Evolutionary conservation across 352 stramenopile genomes (phyloP).

Genomic region (Phytophthora europaea): DNA sequence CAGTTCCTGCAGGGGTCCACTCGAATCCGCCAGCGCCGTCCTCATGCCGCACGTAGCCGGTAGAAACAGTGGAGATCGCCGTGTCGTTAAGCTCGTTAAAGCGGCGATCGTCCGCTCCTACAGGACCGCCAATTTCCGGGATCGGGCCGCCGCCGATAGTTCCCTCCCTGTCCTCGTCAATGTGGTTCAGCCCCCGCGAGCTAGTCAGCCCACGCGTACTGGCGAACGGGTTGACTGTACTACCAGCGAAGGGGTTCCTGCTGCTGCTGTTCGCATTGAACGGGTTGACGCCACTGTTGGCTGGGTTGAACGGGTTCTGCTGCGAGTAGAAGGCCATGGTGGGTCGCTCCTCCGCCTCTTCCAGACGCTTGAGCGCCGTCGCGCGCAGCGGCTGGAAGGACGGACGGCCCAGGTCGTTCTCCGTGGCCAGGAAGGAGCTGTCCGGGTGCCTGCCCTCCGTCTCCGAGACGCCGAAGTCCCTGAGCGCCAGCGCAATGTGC

Average conservation of each 20-base stretch:
- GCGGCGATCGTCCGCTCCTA: constrained; percentile 34
- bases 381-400: constrained; percentile 81
- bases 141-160: constrained; percentile 26
- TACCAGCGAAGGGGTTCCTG: constrained; percentile 25
- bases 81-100: constrained; percentile 71
- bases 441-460: constrained; percentile 38
- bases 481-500: constrained; percentile 78
- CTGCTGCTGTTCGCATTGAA: constrained; percentile 26
- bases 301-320: constrained; percentile 72
- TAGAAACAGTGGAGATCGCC: constrained; percentile 79
- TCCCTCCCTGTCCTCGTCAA: constrained; percentile 64
- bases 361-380: constrained; percentile 78
- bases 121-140: constrained; percentile 11
- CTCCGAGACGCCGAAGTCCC: constrained; percentile 76
- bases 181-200: constrained; percentile 51
- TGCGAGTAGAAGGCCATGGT: constrained; percentile 79
- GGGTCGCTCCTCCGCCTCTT: constrained; percentile 82
- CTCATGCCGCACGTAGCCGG: constrained; percentile 81
- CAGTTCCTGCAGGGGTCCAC: constrained; percentile 71
- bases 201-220: constrained; percentile 34
- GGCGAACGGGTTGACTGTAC: constrained; percentile 29
- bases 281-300: constrained; percentile 38
- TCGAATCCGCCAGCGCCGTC: constrained; percentile 71
- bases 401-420: constrained; percentile 52
- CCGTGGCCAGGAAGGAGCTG: constrained; percentile 54